Percentiles rank a stretch among this genome's conserved stretches.
Evolutionary conservation across 2,329 filamentous ascomycete species (phyloP).

Genomic region (Aureobasidium mangrovei): DNA sequence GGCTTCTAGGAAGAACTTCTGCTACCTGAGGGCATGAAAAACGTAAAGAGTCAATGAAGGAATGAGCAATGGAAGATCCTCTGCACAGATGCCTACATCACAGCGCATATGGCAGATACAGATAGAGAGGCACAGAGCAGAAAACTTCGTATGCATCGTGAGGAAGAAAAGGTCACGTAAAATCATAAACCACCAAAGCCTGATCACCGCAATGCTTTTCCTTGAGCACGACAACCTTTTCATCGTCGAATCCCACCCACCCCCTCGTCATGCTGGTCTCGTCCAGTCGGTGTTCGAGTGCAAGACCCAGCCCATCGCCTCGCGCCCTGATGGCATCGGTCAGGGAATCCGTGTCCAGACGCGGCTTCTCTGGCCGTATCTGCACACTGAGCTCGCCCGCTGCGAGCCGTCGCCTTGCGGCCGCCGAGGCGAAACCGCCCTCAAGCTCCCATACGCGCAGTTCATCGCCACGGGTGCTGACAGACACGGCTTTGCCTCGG

Average conservation of each 20-base stretch:
- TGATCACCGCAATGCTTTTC: constrained; percentile 61
- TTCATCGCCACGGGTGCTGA: constrained; percentile 63
- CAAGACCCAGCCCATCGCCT: constrained; percentile 27
- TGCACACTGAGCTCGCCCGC: constrained; percentile 46
- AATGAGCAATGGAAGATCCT: too few relatives aligned
- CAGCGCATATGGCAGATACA: too few relatives aligned
- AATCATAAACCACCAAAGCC: constrained; percentile 77
- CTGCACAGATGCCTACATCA: too few relatives aligned
- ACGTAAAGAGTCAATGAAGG: too few relatives aligned
- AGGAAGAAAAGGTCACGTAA: constrained; percentile 46
- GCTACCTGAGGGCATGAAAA: too few relatives aligned
- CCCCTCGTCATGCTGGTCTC: constrained; percentile 37
- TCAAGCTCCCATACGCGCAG: constrained; percentile 82
- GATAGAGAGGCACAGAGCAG: too few relatives aligned
- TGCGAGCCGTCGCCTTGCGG: constrained; percentile 34
- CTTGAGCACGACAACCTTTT: constrained; percentile 79
- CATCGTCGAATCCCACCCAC: constrained; percentile 84
- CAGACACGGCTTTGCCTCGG: constrained; percentile 81
- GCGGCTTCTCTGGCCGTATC: constrained; percentile 28
- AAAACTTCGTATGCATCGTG: too few relatives aligned
- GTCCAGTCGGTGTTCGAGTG: constrained; percentile 28
- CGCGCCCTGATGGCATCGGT: constrained; percentile 23
- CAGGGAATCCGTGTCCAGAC: constrained; percentile 14
- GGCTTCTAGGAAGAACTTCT: too few relatives aligned
- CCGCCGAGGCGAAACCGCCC: constrained; percentile 48